Conservation (phyloP, 2,329 filamentous ascomycete genomes). For the Thelonectria rubi region DNA sequence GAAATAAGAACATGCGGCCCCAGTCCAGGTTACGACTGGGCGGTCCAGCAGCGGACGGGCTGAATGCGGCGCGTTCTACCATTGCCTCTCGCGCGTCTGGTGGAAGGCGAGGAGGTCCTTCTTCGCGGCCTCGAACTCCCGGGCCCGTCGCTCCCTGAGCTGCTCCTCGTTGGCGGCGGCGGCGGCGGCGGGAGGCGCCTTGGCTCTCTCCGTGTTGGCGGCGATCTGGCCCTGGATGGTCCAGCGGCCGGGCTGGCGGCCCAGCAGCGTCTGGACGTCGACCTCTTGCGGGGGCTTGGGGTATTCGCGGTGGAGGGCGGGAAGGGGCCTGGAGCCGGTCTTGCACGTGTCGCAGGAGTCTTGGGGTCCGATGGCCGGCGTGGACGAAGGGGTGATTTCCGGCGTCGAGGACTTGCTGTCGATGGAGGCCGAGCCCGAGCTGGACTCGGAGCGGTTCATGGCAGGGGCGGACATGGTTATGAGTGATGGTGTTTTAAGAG, state of each 20-base stretch:
- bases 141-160: conserved; percentile 48
- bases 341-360: conserved; percentile 28
- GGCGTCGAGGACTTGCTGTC: conserved; percentile 35
- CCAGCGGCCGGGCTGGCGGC: conserved; percentile 55
- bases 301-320: conserved; percentile 48
- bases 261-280: conserved; percentile 54
- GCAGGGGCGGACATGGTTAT: conserved; percentile 21
- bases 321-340: conserved; percentile 45
- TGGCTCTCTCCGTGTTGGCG: conserved; percentile 44
- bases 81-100: conserved; percentile 26
- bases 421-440: conserved; percentile 23
- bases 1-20: conserved; percentile 9
- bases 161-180: conserved; percentile 33
- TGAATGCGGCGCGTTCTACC: conserved; percentile 1
- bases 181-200: conserved; percentile 17
- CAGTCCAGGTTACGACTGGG: conserved; percentile 1
- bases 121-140: conserved; percentile 59
- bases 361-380: conserved; percentile 32
- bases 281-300: conserved; percentile 53
- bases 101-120: conserved; percentile 54
- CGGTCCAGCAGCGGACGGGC: conserved; percentile 11
- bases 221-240: conserved; percentile 50
- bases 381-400: conserved; percentile 36
- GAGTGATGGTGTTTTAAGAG: not conserved
- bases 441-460: conserved; percentile 24